Evolutionary conservation across 306 rosid species (phyloP).

Genomic region (Trichosanthes truncata): DNA sequence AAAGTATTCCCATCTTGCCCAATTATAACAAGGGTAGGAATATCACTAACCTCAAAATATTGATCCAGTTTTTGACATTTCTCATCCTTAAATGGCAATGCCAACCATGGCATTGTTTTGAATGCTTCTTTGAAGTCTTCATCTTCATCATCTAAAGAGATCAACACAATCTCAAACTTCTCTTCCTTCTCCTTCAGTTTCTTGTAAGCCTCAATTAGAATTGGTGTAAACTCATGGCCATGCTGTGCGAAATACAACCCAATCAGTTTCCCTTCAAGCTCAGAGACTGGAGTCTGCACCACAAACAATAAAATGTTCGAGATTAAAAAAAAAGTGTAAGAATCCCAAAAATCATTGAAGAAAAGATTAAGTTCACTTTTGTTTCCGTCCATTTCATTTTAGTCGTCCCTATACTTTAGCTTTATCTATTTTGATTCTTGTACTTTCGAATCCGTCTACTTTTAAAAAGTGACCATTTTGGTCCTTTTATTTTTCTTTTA

Average conservation of each 20-base stretch:
- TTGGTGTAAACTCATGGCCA: conserved; percentile 27
- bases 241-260: conserved; percentile 40
- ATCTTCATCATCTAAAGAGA: conserved; percentile 40
- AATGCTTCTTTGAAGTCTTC: conserved; percentile 30
- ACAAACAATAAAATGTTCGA: background rate
- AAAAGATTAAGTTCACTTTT: too few relatives aligned
- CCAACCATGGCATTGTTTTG: conserved; percentile 42
- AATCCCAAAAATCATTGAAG: background rate
- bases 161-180: conserved; percentile 51
- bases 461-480: too few relatives aligned
- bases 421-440: too few relatives aligned
- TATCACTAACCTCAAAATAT: conserved; percentile 36
- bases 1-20: conserved; percentile 58
- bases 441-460: too few relatives aligned
- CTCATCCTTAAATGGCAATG: conserved; percentile 58
- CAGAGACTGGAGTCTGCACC: conserved; percentile 35
- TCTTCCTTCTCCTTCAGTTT: conserved; percentile 43
- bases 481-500: too few relatives aligned
- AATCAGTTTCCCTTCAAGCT: conserved; percentile 58
- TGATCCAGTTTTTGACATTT: conserved; percentile 19
- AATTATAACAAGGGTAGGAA: conserved; percentile 50
- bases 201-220: conserved; percentile 39
- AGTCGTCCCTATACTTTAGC: too few relatives aligned
- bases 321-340: background rate
- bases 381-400: too few relatives aligned